These are phyloP conservation scores for sunflower (Helianthus annuus) DNA, from an alignment of 129 eudicot species.

Conservation along the genomic window DNA sequence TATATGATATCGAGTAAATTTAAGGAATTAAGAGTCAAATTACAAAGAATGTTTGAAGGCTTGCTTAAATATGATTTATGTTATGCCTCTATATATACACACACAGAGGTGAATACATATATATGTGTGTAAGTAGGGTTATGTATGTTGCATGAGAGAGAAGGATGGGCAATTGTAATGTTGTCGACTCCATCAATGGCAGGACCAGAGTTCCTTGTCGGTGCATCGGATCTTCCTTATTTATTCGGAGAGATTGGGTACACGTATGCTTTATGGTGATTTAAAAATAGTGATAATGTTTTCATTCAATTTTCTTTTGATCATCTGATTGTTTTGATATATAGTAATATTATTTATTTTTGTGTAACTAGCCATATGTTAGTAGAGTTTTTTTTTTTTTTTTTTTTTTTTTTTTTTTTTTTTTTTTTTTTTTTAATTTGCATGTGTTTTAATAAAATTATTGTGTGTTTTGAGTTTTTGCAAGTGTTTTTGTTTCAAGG, in stretches of 20 bases:
- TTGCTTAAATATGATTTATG: conserved; percentile 7
- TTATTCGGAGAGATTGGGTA: not conserved
- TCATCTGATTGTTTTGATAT: too few relatives aligned
- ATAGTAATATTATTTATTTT: too few relatives aligned
- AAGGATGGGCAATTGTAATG: conserved; percentile 55
- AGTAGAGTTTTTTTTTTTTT: too few relatives aligned
- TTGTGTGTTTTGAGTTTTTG: too few relatives aligned
- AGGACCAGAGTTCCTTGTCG: conserved; percentile 60
- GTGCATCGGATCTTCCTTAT: conserved; percentile 21
- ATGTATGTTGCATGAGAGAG: conserved; percentile 28
- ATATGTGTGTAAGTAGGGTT: not conserved
- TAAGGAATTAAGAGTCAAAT: not conserved
- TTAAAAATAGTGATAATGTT: too few relatives aligned
- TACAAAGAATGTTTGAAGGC: conserved; percentile 18
- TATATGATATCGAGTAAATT: not conserved
- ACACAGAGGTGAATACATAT: not conserved
- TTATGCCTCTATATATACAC: not conserved
- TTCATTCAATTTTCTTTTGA: too few relatives aligned
- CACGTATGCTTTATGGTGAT: not conserved
- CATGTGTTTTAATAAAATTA: too few relatives aligned
- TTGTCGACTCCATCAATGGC: conserved; percentile 63
- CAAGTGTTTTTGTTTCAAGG: too few relatives aligned
- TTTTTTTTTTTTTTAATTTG: too few relatives aligned
- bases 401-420: too few relatives aligned
- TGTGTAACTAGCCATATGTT: too few relatives aligned